A percentile compares a stretch with the other conserved stretches of the same genome.
Evolutionary conservation across 2,329 filamentous ascomycete species (phyloP).

Genomic region (Xenosphaeropsis pyriputrescens): DNA sequence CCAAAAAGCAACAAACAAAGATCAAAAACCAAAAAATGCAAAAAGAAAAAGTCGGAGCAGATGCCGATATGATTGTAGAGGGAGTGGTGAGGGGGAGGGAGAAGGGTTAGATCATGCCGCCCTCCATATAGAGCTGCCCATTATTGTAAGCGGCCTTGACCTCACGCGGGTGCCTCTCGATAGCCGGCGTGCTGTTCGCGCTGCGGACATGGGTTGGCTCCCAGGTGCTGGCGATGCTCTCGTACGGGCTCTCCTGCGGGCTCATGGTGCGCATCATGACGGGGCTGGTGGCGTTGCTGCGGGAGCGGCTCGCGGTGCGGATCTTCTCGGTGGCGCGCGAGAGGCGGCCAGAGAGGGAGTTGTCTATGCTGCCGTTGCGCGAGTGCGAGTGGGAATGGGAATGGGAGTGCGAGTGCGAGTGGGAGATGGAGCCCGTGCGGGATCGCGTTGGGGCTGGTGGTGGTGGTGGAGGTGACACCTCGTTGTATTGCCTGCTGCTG

Average conservation of each 20-base stretch:
- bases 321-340: constrained; percentile 44
- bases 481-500: constrained; percentile 3
- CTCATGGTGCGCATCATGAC: constrained; percentile 10
- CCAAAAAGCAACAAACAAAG: no score
- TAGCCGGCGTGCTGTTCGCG: constrained; percentile 2
- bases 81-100: not conserved
- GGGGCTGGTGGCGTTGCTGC: constrained; percentile 19
- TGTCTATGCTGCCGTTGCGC: constrained; percentile 41
- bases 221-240: constrained; percentile 12
- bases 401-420: constrained; percentile 10
- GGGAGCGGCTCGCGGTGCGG: constrained; percentile 41
- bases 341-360: constrained; percentile 35
- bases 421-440: constrained; percentile 13
- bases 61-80: not conserved
- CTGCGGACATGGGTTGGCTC: constrained; percentile 2
- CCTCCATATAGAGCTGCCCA: constrained; percentile 5
- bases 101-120: constrained; percentile 19
- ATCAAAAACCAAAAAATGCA: no score
- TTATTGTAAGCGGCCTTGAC: constrained; percentile 13
- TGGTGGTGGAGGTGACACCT: constrained; percentile 16
- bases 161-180: constrained; percentile 17
- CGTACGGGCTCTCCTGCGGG: constrained; percentile 15
- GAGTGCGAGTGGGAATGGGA: constrained; percentile 25
- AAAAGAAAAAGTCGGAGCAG: no score
- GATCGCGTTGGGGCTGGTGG: constrained; percentile 23